Evolutionary conservation across 73 alveolate species (phyloP).

Genomic region (Blepharisma stoltei): DNA sequence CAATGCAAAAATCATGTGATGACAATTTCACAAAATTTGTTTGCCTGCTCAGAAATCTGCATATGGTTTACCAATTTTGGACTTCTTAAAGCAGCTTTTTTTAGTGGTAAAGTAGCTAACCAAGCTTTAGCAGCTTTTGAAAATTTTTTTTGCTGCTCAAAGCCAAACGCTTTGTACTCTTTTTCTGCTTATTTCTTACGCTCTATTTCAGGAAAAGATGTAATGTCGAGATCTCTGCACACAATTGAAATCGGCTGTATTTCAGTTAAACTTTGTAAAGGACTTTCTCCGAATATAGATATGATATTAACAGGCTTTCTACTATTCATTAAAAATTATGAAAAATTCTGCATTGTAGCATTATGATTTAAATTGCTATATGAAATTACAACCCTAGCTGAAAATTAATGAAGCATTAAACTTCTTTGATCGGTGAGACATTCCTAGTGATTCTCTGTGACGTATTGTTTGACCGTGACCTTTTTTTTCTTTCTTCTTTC

Average conservation of each 20-base stretch:
- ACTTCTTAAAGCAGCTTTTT: not conserved
- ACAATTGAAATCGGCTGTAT: not conserved
- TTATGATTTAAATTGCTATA: too few relatives aligned
- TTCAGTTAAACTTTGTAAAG: not conserved
- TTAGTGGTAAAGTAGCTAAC: slow-evolving; percentile 1
- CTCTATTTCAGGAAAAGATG: not conserved
- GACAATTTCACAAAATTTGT: not conserved
- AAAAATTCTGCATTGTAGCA: too few relatives aligned
- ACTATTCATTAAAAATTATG: too few relatives aligned
- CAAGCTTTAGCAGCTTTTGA: not conserved
- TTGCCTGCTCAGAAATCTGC: not conserved
- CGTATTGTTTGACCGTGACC: too few relatives aligned
- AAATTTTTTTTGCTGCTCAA: slow-evolving; percentile 21
- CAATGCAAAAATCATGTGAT: not conserved
- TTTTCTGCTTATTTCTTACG: slow-evolving; percentile 19
- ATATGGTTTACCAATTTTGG: not conserved
- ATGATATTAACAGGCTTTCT: too few relatives aligned
- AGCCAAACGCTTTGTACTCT: not conserved
- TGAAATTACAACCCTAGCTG: too few relatives aligned
- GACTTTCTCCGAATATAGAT: too few relatives aligned
- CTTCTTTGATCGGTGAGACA: too few relatives aligned
- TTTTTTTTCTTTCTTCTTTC: too few relatives aligned
- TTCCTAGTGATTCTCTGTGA: too few relatives aligned
- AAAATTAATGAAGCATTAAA: too few relatives aligned
- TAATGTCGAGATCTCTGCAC: not conserved